Conservation (phyloP, 129 eudicot genomes). For the Apium graveolens region DNA sequence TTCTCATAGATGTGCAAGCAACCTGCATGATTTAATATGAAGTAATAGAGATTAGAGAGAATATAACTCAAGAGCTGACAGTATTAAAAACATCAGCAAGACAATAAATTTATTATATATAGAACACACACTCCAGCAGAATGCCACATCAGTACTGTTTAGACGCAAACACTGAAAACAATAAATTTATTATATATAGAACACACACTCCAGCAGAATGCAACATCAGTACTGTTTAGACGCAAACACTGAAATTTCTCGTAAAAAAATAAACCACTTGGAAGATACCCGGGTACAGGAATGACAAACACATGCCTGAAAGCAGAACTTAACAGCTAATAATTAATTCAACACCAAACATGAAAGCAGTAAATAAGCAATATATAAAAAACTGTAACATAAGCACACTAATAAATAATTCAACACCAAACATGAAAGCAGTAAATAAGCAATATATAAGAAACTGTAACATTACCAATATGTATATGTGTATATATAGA, state of each 20-base stretch:
- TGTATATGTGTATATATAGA: neutral
- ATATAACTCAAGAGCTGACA: neutral
- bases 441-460: neutral
- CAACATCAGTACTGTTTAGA: neutral
- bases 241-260: neutral
- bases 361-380: neutral
- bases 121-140: neutral
- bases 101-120: neutral
- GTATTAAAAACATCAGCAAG: neutral
- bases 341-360: neutral
- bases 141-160: neutral
- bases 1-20: constrained; percentile 68
- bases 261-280: neutral
- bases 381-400: neutral
- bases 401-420: neutral
- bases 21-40: constrained; percentile 31
- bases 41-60: neutral
- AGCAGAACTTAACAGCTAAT: neutral
- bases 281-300: neutral
- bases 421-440: neutral
- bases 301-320: neutral
- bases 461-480: neutral
- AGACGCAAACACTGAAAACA: neutral
- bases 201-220: neutral
- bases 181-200: neutral